Conservation (phyloP, 1,139 yeast species). For the Hemisphaericaspora subhashii region DNA sequence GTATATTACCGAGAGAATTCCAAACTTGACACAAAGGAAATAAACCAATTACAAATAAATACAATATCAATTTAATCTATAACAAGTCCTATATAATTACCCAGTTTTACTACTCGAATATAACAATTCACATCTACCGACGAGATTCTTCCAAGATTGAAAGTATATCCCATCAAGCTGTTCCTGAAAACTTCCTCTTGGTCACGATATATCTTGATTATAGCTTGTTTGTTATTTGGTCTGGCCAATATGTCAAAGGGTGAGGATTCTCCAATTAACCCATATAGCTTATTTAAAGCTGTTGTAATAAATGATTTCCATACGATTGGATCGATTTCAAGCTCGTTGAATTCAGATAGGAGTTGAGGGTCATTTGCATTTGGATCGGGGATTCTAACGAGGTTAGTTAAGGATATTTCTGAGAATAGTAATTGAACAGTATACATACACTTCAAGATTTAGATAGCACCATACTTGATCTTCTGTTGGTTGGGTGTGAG, state of each 20-base stretch:
- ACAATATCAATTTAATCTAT: slow-evolving; percentile 4
- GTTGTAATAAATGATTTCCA: slow-evolving; percentile 33
- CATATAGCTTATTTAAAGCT: slow-evolving; percentile 31
- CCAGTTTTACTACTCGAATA: slow-evolving; percentile 19
- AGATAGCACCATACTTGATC: slow-evolving; percentile 10
- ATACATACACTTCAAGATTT: slow-evolving; percentile 12
- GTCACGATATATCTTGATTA: slow-evolving; percentile 26
- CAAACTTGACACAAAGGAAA: too few species aligned
- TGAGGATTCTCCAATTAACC: slow-evolving; percentile 37
- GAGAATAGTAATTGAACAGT: too few species aligned
- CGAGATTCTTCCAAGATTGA: slow-evolving; percentile 25
- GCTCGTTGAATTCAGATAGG: slow-evolving; percentile 2
- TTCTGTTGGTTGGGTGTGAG: background rate
- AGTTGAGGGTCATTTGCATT: slow-evolving; percentile 1
- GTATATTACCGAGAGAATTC: background rate
- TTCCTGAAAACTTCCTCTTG: slow-evolving; percentile 30
- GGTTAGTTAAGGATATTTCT: background rate
- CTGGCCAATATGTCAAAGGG: slow-evolving; percentile 28
- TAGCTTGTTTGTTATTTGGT: slow-evolving; percentile 14
- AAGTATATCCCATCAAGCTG: slow-evolving; percentile 32
- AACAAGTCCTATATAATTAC: slow-evolving; percentile 21
- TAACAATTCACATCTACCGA: slow-evolving; percentile 23
- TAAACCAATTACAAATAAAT: background rate
- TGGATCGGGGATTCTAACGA: background rate
- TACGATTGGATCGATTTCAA: slow-evolving; percentile 25